A percentile compares a stretch with the other conserved stretches of the same genome.
Conservation (phyloP, 495 filamentous ascomycete species). For the Geopyxis carbonaria region DNA sequence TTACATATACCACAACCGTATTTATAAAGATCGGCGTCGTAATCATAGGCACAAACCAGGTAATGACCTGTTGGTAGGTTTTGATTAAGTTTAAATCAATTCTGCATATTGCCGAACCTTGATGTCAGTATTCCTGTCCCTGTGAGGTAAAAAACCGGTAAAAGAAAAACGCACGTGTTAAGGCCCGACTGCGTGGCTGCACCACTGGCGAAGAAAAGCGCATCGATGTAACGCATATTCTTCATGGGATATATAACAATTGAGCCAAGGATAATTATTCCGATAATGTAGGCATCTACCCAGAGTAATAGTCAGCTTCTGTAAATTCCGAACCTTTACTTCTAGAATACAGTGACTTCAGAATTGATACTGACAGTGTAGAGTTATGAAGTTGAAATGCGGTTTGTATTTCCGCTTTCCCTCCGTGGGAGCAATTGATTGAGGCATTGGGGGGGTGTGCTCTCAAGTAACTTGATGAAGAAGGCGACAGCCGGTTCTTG, state of each 20-base stretch:
- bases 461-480: too few species aligned
- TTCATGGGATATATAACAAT: constrained; percentile 50
- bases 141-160: too few species aligned
- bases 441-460: not conserved
- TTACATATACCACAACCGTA: constrained; percentile 69
- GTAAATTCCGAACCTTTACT: too few species aligned
- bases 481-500: too few species aligned
- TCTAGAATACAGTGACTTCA: not conserved
- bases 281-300: constrained; percentile 62
- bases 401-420: constrained; percentile 27
- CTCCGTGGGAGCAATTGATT: not conserved
- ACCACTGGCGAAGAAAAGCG: constrained; percentile 67
- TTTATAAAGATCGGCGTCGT: constrained; percentile 84
- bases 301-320: not conserved
- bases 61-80: constrained; percentile 58
- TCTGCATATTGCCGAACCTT: constrained; percentile 6
- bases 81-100: constrained; percentile 57
- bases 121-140: not conserved
- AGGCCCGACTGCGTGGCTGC: constrained; percentile 79
- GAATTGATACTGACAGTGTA: constrained; percentile 46
- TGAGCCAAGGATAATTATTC: constrained; percentile 50
- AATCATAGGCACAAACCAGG: constrained; percentile 58
- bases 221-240: constrained; percentile 62
- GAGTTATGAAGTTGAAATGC: constrained; percentile 67
- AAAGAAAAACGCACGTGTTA: constrained; percentile 41